phyloP scores from a whole-genome alignment of 371 early-diverging fungal species.

The Apophysomyces variabilis region DNA sequence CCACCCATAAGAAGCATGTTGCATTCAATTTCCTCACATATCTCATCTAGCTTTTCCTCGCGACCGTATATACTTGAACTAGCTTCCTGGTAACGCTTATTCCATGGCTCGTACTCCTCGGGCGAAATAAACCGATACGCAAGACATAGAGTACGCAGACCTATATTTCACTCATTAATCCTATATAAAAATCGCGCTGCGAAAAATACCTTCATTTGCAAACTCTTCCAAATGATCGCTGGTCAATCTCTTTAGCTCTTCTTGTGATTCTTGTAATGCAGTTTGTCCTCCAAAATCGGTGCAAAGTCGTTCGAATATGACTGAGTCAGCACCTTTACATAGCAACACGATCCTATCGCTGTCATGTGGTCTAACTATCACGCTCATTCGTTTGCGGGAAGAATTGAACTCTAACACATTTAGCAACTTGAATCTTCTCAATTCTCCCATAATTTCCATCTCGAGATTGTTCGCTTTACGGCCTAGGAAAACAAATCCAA shows the following conservation, averaged over 20 bases:
- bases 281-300: slow-evolving; percentile 45
- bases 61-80: slow-evolving; percentile 67
- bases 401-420: slow-evolving; percentile 86
- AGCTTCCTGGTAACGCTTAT: slow-evolving; percentile 66
- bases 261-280: slow-evolving; percentile 50
- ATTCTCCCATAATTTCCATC: slow-evolving; percentile 74
- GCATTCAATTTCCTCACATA: slow-evolving; percentile 75
- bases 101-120: slow-evolving; percentile 71
- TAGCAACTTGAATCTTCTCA: slow-evolving; percentile 62
- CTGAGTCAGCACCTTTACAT: slow-evolving; percentile 97
- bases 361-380: slow-evolving; percentile 70
- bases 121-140: slow-evolving; percentile 76
- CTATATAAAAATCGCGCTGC: background rate
- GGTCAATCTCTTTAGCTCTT: slow-evolving; percentile 33
- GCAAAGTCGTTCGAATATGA: slow-evolving; percentile 82
- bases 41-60: slow-evolving; percentile 72
- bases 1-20: slow-evolving; percentile 81
- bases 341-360: slow-evolving; percentile 79
- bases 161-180: slow-evolving; percentile 18
- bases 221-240: slow-evolving; percentile 64
- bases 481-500: slow-evolving; percentile 86
- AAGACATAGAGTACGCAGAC: slow-evolving; percentile 84
- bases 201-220: slow-evolving; percentile 74
- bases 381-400: slow-evolving; percentile 86
- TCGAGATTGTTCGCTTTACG: slow-evolving; percentile 65